phyloP scores from a whole-genome alignment of 805 yeast species.

The Cyberlindnera mississippiensis region DNA sequence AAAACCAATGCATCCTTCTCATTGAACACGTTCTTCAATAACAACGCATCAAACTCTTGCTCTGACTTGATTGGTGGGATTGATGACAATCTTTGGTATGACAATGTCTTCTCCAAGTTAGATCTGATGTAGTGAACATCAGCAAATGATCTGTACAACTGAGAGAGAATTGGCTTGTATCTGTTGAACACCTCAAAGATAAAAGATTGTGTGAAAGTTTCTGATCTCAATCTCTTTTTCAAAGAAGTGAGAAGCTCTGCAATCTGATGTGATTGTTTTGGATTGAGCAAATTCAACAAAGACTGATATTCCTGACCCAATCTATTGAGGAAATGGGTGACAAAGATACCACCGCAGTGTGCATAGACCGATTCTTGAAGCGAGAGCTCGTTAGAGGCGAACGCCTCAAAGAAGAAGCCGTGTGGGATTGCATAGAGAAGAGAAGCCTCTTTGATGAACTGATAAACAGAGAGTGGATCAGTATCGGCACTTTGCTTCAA shows the following conservation, averaged over 20 bases:
- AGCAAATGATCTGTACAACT: slow-evolving; percentile 87
- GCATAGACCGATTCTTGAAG: slow-evolving; percentile 94
- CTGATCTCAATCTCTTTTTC: slow-evolving; percentile 87
- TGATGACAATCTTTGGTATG: slow-evolving; percentile 81
- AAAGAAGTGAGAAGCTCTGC: slow-evolving; percentile 71
- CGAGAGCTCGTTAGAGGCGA: slow-evolving; percentile 73
- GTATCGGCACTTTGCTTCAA: slow-evolving; percentile 57
- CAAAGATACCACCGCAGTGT: slow-evolving; percentile 88
- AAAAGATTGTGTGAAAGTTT: slow-evolving; percentile 84
- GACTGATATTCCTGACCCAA: slow-evolving; percentile 85
- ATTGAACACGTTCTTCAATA: slow-evolving; percentile 64
- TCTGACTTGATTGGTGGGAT: slow-evolving; percentile 71
- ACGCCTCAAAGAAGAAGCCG: slow-evolving; percentile 70
- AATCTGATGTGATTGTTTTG: slow-evolving; percentile 57
- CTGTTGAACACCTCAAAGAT: slow-evolving; percentile 72
- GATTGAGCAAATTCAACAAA: slow-evolving; percentile 59
- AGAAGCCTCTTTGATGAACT: slow-evolving; percentile 91
- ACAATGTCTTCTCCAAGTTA: slow-evolving; percentile 69
- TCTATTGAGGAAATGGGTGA: slow-evolving; percentile 90
- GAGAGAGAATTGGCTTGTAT: slow-evolving; percentile 69
- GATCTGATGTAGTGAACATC: slow-evolving; percentile 78
- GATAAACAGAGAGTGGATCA: slow-evolving; percentile 68
- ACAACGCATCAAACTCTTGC: slow-evolving; percentile 65
- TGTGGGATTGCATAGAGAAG: slow-evolving; percentile 87
- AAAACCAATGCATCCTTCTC: slow-evolving; percentile 79